Conservation (phyloP, 2,329 filamentous ascomycete genomes). For the Alternaria hordeiaustralica region DNA sequence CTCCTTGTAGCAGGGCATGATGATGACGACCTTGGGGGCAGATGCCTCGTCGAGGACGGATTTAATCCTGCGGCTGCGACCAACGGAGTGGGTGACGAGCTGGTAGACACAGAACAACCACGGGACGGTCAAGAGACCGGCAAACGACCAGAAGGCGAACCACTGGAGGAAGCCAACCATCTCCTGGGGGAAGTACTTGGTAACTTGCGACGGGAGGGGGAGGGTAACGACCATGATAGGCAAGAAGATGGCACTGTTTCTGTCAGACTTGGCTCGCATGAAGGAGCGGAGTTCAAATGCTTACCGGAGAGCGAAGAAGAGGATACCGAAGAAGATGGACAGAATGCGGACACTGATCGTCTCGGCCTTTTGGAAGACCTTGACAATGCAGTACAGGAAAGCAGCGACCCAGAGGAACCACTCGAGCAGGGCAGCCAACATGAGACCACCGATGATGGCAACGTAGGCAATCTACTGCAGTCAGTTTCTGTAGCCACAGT, state of each 20-base stretch:
- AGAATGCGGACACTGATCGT: slow-evolving; percentile 82
- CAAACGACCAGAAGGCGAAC: slow-evolving; percentile 96
- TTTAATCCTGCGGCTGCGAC: slow-evolving; percentile 81
- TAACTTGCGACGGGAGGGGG: slow-evolving; percentile 76
- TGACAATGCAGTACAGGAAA: slow-evolving; percentile 87
- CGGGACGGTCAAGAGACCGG: slow-evolving; percentile 81
- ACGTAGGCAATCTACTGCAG: slow-evolving; percentile 78
- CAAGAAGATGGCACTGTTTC: slow-evolving; percentile 76
- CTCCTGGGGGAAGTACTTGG: slow-evolving; percentile 70
- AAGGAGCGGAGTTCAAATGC: slow-evolving; percentile 14
- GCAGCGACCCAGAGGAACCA: slow-evolving; percentile 96
- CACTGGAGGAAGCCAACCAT: slow-evolving; percentile 81
- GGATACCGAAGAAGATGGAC: slow-evolving; percentile 73
- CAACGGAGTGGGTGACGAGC: slow-evolving; percentile 84
- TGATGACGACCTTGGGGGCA: slow-evolving; percentile 91
- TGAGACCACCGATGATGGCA: slow-evolving; percentile 77
- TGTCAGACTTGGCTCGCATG: slow-evolving; percentile 20
- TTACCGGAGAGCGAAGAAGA: slow-evolving; percentile 80
- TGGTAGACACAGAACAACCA: slow-evolving; percentile 95
- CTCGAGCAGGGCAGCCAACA: slow-evolving; percentile 85
- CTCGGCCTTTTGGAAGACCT: slow-evolving; percentile 88
- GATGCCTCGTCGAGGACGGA: slow-evolving; percentile 81
- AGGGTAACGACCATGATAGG: slow-evolving; percentile 94
- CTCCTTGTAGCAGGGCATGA: slow-evolving; percentile 98
- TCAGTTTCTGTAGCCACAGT: slow-evolving; percentile 16